Base-by-base conservation (phyloP, 257 asterid species). In the Coffea eugenioides region DNA sequence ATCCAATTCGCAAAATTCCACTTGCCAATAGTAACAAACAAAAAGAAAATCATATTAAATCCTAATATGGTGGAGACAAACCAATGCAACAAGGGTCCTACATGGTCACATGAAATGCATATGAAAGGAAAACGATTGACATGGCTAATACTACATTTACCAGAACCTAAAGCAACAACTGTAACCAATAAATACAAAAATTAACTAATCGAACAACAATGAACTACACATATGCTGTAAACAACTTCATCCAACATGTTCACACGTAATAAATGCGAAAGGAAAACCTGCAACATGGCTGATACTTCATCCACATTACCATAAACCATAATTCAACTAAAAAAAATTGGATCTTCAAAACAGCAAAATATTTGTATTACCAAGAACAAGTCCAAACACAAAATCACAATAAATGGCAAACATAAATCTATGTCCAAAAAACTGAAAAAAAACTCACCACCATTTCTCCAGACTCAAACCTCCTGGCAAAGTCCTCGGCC, bases 401-500 rank as follows among this genome's bases (percentile, higher is more conserved):
- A 39, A 39, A 39, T 39, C 43, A 39, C 43, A 39, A 4, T 39
- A 39, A 39, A 39, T 4, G 43, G 43, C 43, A 39, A 3, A 39
- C 43, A 39, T 39, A 39, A 39, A 39, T 39, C 43, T 39, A 39
- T 39, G 61, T 66, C 72, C 39, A 16, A 45, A 73, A 51, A 18
- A 7, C 0, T 2, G 6, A 5, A 18, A 66, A 31, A 64, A 71
- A 21, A 31, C 90, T 82, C 88, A 96, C 99, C 97, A 81, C 87
- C 77, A 89, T 73, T 84, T 91, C 92, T 80, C 98, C 99, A 82
- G 97, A 90, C 90, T 94, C 98, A 69, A 92, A 91, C 84, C 88
- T 86, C 85, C 94, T 85, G 20, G 89, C 98, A 59, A 83, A 88
- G 86, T 92, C 95, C 94, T 96, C 99, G 61, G 97, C 97, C 82